These are phyloP conservation scores for Sclerotinia spermophila DNA, from an alignment of 2,329 filamentous ascomycete species.

Conservation along the genomic window DNA sequence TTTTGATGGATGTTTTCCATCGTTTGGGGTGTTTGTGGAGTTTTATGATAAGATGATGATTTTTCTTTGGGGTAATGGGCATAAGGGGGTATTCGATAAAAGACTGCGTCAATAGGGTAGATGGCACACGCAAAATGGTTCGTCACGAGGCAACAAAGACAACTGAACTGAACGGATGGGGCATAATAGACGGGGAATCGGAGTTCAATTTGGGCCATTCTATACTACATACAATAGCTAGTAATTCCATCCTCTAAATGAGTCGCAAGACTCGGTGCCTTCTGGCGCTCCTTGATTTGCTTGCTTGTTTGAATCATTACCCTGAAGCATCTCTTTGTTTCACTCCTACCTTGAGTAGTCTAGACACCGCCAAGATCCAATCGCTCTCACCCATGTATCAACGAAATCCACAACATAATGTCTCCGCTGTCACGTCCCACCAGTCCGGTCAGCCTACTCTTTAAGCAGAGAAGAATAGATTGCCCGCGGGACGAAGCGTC, in stretches of 20 bases:
- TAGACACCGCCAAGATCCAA: not conserved
- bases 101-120: slow-evolving; percentile 11
- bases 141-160: slow-evolving; percentile 10
- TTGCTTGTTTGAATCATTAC: not conserved
- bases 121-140: slow-evolving; percentile 5
- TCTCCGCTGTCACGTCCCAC: slow-evolving; percentile 8
- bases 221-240: slow-evolving; percentile 10
- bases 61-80: slow-evolving; percentile 1
- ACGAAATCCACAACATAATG: not conserved
- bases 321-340: not conserved
- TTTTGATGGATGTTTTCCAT: not conserved
- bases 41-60: slow-evolving; percentile 6
- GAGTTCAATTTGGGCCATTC: not conserved
- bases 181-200: slow-evolving; percentile 6
- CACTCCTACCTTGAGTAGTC: not conserved
- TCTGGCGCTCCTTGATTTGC: slow-evolving; percentile 6
- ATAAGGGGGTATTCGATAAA: not conserved
- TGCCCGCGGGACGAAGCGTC: not conserved
- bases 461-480: not conserved
- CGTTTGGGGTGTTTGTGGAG: not conserved
- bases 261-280: slow-evolving; percentile 15
- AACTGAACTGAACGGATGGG: slow-evolving; percentile 3
- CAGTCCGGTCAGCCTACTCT: not conserved
- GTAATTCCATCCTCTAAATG: slow-evolving; percentile 10
- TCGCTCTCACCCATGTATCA: not conserved